A percentile compares a stretch with the other conserved stretches of the same genome.
These are phyloP conservation scores for Kodamaea hsintzibuensis DNA, from an alignment of 805 yeast species.

Conservation along the genomic window DNA sequence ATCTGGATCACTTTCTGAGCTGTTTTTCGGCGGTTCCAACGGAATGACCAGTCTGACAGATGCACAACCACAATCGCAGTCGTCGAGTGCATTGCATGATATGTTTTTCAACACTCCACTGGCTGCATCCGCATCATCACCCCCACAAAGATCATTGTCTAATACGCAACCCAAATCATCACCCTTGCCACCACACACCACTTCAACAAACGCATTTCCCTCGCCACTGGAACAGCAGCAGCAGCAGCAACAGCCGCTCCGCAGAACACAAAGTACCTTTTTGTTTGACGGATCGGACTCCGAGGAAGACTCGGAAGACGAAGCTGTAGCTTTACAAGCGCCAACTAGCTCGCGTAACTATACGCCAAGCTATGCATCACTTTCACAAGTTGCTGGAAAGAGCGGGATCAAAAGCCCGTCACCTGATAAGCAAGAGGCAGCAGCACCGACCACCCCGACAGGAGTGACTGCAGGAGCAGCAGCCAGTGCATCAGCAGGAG, in stretches of 20 bases:
- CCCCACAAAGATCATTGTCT: constrained; percentile 12
- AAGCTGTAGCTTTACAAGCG: constrained; percentile 18
- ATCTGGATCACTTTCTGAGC: constrained; percentile 24
- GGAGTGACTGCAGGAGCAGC: not conserved
- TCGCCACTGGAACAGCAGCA: not conserved
- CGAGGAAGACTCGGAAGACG: constrained; percentile 20
- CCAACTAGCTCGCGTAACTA: constrained; percentile 4
- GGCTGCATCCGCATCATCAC: constrained; percentile 4
- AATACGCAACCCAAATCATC: constrained; percentile 35
- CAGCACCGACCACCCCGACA: not conserved
- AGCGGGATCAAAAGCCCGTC: constrained; percentile 36
- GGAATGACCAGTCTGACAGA: constrained; percentile 8
- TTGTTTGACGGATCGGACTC: constrained; percentile 36
- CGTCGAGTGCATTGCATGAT: constrained; percentile 20
- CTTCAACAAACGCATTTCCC: constrained; percentile 42
- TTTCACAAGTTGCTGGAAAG: constrained; percentile 53
- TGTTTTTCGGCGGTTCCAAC: constrained; percentile 32
- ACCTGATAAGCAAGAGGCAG: constrained; percentile 18
- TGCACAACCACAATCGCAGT: constrained; percentile 3
- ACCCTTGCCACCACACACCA: constrained; percentile 44
- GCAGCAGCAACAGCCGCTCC: not conserved
- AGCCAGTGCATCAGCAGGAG: not conserved
- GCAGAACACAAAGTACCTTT: constrained; percentile 25
- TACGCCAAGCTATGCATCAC: constrained; percentile 42
- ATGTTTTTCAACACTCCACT: constrained; percentile 17